Evolutionary conservation across 768 basidiomycete species (phyloP).

Genomic region (Auriscalpium vulgare): DNA sequence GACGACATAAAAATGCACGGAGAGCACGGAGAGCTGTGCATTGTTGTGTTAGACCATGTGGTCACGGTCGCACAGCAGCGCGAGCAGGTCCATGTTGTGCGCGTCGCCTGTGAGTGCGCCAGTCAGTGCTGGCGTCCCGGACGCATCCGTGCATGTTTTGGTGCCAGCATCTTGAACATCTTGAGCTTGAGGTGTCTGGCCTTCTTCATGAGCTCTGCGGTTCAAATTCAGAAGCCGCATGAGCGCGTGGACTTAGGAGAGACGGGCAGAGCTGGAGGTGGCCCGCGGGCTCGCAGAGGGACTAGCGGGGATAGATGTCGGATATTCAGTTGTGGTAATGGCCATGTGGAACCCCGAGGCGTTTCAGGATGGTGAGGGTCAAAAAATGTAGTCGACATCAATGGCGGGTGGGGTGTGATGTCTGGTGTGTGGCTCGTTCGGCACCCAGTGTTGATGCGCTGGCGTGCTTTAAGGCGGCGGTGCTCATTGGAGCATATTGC

Average conservation of each 20-base stretch:
- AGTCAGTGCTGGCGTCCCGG: slow-evolving; percentile 19
- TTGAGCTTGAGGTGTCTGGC: neutral
- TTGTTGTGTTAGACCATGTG: slow-evolving; percentile 26
- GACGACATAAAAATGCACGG: slow-evolving; percentile 30
- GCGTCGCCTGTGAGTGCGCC: slow-evolving; percentile 21
- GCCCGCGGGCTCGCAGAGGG: neutral
- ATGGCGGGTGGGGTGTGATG: neutral
- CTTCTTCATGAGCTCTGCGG: neutral
- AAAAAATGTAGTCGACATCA: neutral
- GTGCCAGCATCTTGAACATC: neutral
- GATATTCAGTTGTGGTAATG: slow-evolving; percentile 10
- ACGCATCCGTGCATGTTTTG: slow-evolving; percentile 10
- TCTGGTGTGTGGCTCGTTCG: neutral
- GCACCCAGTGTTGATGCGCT: too few relatives aligned
- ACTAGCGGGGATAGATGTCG: neutral
- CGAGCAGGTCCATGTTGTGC: slow-evolving; percentile 21
- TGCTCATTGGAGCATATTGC: too few relatives aligned
- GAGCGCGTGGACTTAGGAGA: too few relatives aligned
- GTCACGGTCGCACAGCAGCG: slow-evolving; percentile 20
- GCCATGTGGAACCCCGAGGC: slow-evolving; percentile 1
- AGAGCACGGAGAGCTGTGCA: slow-evolving; percentile 20
- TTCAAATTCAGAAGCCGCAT: neutral
- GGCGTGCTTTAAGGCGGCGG: too few relatives aligned
- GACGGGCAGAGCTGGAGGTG: neutral
- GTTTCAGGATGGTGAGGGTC: neutral